phyloP scores from a whole-genome alignment of 495 filamentous ascomycete genomes.

The Talaromyces trachyspermus region DNA sequence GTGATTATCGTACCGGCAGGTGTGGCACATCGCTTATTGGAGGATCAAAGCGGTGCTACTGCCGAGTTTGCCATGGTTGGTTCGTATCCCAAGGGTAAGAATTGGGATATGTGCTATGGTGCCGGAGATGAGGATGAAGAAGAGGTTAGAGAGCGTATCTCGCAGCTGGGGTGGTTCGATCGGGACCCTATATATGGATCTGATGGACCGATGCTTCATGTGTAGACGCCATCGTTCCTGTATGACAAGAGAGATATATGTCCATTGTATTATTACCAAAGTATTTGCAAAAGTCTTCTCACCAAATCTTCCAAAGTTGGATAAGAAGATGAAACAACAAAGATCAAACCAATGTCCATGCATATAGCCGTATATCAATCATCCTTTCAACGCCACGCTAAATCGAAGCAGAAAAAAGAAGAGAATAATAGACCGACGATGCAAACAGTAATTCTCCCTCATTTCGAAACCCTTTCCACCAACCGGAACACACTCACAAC shows the following conservation, averaged over 20 bases:
- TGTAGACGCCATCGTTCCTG: slow-evolving; percentile 16
- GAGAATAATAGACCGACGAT: too few relatives aligned
- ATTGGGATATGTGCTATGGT: slow-evolving; percentile 69
- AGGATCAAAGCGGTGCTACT: slow-evolving; percentile 45
- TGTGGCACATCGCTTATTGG: slow-evolving; percentile 53
- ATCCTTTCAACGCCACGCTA: slow-evolving; percentile 1
- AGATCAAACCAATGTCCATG: too few relatives aligned
- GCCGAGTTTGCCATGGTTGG: slow-evolving; percentile 64
- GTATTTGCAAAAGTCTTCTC: too few relatives aligned
- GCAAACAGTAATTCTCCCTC: background rate
- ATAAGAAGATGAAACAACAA: too few relatives aligned
- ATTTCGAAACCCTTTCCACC: slow-evolving; percentile 54
- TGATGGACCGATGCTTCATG: slow-evolving; percentile 42
- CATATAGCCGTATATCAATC: background rate
- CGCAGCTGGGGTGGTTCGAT: slow-evolving; percentile 46
- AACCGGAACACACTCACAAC: slow-evolving; percentile 80
- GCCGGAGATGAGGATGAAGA: slow-evolving; percentile 37
- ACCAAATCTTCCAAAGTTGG: too few relatives aligned
- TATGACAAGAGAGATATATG: too few relatives aligned
- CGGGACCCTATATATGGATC: slow-evolving; percentile 54
- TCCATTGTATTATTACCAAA: too few relatives aligned
- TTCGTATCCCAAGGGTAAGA: slow-evolving; percentile 48
- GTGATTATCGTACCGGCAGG: slow-evolving; percentile 61
- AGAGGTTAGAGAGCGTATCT: slow-evolving; percentile 39
- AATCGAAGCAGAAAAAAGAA: slow-evolving; percentile 1